A percentile compares a stretch with the other conserved stretches of the same genome.
These are phyloP conservation scores for Russula sp. DNA, from an alignment of 768 basidiomycete genomes.

Conservation along the genomic window DNA sequence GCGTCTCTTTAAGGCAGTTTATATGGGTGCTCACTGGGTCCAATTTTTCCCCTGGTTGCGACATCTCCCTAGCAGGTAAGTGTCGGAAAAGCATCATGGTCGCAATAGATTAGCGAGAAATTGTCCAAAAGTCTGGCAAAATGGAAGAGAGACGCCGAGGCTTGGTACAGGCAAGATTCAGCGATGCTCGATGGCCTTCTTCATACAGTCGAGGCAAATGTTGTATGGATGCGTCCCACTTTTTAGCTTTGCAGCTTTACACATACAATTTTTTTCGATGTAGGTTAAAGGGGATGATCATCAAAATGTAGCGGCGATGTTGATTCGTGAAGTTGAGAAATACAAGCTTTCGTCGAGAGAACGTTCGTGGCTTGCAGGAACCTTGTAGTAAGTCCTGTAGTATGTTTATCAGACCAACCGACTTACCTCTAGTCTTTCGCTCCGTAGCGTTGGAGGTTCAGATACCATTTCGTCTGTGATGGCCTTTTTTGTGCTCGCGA, in stretches of 20 bases:
- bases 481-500: not conserved
- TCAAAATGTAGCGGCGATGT: slow-evolving; percentile 9
- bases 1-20: not conserved
- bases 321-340: slow-evolving; percentile 2
- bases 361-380: slow-evolving; percentile 16
- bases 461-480: no score
- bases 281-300: slow-evolving; percentile 14
- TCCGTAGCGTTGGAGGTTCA: not conserved
- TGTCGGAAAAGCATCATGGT: not conserved
- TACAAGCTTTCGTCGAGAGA: slow-evolving; percentile 12
- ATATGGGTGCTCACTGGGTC: not conserved
- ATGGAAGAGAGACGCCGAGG: slow-evolving; percentile 20
- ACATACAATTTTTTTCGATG: not conserved
- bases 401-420: no score
- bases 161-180: slow-evolving; percentile 1
- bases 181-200: slow-evolving; percentile 11
- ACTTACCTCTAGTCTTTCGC: not conserved
- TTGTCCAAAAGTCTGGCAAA: not conserved
- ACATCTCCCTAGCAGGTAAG: slow-evolving; percentile 2
- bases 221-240: not conserved
- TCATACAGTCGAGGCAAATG: not conserved
- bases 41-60: slow-evolving; percentile 1
- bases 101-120: not conserved
- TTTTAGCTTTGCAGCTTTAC: not conserved
- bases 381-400: slow-evolving; percentile 9